These are phyloP conservation scores for Solanum arcanum DNA, from an alignment of 257 asterid genomes.

Conservation along the genomic window DNA sequence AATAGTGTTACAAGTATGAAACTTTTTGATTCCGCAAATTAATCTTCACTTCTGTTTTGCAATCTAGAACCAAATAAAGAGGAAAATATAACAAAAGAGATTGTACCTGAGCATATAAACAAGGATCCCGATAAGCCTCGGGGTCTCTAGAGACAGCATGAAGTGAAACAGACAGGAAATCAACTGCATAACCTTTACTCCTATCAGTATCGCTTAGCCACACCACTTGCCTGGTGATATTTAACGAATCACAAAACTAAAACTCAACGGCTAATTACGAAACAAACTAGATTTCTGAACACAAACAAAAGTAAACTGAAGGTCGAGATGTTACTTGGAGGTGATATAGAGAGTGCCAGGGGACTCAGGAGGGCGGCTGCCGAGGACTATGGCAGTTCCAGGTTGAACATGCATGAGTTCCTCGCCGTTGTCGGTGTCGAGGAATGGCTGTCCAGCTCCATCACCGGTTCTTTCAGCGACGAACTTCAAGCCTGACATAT, in stretches of 20 bases:
- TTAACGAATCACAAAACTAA: background rate
- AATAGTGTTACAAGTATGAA: background rate
- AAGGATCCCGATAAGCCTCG: conserved; percentile 75
- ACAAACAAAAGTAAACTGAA: background rate
- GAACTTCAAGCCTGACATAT: conserved; percentile 58
- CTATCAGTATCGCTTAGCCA: conserved; percentile 85
- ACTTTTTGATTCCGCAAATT: background rate
- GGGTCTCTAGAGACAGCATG: conserved; percentile 94
- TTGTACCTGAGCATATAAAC: conserved; percentile 78
- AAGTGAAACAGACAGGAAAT: conserved; percentile 60
- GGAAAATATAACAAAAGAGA: background rate
- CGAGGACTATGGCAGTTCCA: conserved; percentile 58
- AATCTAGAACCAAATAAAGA: background rate
- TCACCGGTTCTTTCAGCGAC: conserved; percentile 53
- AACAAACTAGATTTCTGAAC: background rate
- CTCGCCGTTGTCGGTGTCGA: conserved; percentile 49
- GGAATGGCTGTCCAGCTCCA: conserved; percentile 51
- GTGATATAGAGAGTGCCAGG: conserved; percentile 86
- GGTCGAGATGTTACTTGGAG: conserved; percentile 34
- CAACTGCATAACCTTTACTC: conserved; percentile 69
- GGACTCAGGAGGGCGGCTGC: conserved; percentile 45
- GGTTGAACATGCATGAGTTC: conserved; percentile 59
- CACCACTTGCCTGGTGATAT: conserved; percentile 58
- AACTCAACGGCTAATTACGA: background rate
- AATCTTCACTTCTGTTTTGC: background rate